Evolutionary conservation across 164 flowering plant species (phyloP).

Genomic region (Stephania cephalantha): DNA sequence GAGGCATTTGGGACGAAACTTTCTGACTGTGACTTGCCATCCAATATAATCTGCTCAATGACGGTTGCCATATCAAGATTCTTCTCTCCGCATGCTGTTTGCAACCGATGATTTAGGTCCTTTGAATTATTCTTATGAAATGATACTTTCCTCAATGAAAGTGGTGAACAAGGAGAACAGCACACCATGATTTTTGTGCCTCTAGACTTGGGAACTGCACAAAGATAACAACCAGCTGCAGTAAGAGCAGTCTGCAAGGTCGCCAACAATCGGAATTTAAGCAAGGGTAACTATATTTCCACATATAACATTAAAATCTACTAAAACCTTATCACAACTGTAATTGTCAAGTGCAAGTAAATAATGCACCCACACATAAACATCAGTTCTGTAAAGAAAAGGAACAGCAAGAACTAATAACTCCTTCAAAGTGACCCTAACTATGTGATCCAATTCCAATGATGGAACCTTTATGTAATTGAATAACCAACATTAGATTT

Average conservation of each 20-base stretch:
- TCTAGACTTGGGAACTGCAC: conserved; percentile 79
- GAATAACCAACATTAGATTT: no score
- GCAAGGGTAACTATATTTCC: neutral
- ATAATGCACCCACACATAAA: no score
- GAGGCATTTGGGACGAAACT: conserved; percentile 30
- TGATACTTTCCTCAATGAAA: conserved; percentile 33
- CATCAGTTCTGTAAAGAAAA: no score
- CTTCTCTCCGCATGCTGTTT: conserved; percentile 10
- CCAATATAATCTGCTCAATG: conserved; percentile 41
- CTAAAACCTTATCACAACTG: no score
- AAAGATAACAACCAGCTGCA: conserved; percentile 91
- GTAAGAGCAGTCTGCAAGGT: conserved; percentile 66
- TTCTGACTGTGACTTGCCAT: conserved; percentile 39
- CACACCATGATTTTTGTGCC: conserved; percentile 73
- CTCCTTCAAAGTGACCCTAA: no score
- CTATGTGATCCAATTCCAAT: no score
- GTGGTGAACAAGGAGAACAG: conserved; percentile 47
- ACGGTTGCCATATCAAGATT: conserved; percentile 23
- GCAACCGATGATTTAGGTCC: no score
- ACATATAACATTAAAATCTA: no score
- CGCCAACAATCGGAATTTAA: conserved; percentile 10
- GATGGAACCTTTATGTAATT: no score
- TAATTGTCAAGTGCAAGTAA: no score
- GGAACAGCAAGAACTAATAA: no score
- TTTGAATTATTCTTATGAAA: conserved; percentile 9